Percentiles rank a stretch among this genome's conserved stretches.
phyloP scores from a whole-genome alignment of 495 filamentous ascomycete species.

The Antarctomyces pellizariae region DNA sequence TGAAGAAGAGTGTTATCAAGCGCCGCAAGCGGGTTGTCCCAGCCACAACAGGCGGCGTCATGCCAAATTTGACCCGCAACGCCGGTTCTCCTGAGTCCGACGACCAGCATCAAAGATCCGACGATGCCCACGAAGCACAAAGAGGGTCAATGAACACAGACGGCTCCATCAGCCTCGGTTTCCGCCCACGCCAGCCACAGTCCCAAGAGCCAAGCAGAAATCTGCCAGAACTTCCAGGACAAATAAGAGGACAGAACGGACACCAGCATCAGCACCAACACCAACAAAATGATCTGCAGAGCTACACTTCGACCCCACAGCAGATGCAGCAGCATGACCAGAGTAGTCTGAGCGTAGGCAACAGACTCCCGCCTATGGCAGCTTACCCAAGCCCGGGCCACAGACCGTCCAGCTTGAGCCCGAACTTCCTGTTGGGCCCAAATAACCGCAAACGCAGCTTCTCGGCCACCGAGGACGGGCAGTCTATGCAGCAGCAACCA shows the following conservation, averaged over 20 bases:
- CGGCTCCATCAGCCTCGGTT: slow-evolving; percentile 34
- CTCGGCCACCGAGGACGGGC: slow-evolving; percentile 27
- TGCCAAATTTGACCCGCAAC: slow-evolving; percentile 12
- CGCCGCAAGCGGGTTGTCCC: slow-evolving; percentile 88
- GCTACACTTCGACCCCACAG: slow-evolving; percentile 17
- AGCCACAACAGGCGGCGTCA: slow-evolving; percentile 21
- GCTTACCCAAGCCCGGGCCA: slow-evolving; percentile 18
- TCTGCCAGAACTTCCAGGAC: slow-evolving; percentile 22
- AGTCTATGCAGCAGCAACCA: slow-evolving; percentile 8
- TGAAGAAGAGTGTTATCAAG: slow-evolving; percentile 97
- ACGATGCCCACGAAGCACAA: no score
- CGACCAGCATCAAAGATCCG: no score
- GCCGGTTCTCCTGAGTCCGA: slow-evolving; percentile 17
- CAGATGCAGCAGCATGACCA: slow-evolving; percentile 17
- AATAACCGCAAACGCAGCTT: slow-evolving; percentile 42
- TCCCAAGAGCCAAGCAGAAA: slow-evolving; percentile 15
- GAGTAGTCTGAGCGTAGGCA: slow-evolving; percentile 23
- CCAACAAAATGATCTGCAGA: no score
- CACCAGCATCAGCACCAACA: slow-evolving; percentile 15
- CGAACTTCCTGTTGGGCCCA: slow-evolving; percentile 26
- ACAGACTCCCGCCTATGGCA: slow-evolving; percentile 26
- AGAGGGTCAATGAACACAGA: slow-evolving; percentile 27
- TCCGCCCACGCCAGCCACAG: slow-evolving; percentile 22
- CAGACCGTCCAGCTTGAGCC: slow-evolving; percentile 23
- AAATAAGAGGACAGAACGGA: slow-evolving; percentile 15